Percentiles rank a stretch among this genome's conserved stretches.
phyloP scores from a whole-genome alignment of 306 rosid species.

The Ziziphus jujuba region DNA sequence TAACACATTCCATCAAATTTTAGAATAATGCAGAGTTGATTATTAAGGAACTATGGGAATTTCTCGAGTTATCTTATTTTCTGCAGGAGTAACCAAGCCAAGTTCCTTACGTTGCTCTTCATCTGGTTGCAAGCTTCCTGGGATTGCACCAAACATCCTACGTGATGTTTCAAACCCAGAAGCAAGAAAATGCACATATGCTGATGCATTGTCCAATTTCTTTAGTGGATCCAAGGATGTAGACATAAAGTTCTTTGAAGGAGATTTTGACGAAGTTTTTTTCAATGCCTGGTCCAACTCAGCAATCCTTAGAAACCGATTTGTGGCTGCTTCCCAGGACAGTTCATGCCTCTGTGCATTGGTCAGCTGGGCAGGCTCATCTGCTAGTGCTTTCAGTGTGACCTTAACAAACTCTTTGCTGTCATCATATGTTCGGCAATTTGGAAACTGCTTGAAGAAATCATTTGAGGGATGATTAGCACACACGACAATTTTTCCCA shows the following conservation, averaged over 20 bases:
- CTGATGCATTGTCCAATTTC: constrained; percentile 60
- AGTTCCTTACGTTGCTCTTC: constrained; percentile 75
- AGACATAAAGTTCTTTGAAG: constrained; percentile 51
- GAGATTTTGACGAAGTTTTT: constrained; percentile 26
- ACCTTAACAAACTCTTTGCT: constrained; percentile 57
- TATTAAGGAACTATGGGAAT: constrained; percentile 7
- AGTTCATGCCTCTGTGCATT: constrained; percentile 61
- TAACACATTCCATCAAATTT: neutral
- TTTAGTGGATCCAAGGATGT: constrained; percentile 41
- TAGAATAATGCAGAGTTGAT: neutral
- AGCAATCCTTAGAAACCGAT: constrained; percentile 62
- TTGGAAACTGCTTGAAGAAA: constrained; percentile 93
- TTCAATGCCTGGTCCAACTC: constrained; percentile 47
- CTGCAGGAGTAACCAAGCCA: constrained; percentile 44
- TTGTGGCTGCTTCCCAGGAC: constrained; percentile 93
- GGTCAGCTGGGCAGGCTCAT: constrained; percentile 63
- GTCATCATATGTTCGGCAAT: constrained; percentile 62
- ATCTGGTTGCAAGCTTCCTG: constrained; percentile 78
- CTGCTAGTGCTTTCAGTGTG: constrained; percentile 53
- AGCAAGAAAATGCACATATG: constrained; percentile 63
- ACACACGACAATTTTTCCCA: constrained; percentile 83
- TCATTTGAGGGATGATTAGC: constrained; percentile 90
- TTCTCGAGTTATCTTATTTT: constrained; percentile 35
- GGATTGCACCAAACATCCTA: constrained; percentile 82
- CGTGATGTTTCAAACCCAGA: constrained; percentile 80